These are phyloP conservation scores for Neodidymelliopsis sp. DNA, from an alignment of 2,329 filamentous ascomycete species.

Conservation along the genomic window DNA sequence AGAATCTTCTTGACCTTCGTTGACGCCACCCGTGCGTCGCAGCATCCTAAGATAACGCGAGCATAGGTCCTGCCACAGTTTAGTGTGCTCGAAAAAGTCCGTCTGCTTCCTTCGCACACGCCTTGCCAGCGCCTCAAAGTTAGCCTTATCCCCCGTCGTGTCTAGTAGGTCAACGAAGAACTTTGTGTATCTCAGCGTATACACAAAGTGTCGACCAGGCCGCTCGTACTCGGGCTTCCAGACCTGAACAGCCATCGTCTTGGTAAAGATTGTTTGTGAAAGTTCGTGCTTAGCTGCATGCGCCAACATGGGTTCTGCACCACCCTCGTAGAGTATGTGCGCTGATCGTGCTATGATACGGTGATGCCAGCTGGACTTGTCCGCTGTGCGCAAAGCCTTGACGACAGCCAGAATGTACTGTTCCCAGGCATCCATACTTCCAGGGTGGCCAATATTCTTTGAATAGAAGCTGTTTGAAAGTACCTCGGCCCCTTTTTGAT, in stretches of 20 bases:
- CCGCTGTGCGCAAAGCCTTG: constrained; percentile 68
- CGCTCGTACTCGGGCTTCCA: constrained; percentile 92
- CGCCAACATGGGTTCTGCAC: constrained; percentile 59
- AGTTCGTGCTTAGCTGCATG: constrained; percentile 77
- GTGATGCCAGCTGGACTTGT: constrained; percentile 96
- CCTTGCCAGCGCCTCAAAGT: constrained; percentile 79
- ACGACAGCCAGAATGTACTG: constrained; percentile 69
- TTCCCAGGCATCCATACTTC: constrained; percentile 63
- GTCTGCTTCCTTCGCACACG: constrained; percentile 82
- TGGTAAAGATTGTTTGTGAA: constrained; percentile 86
- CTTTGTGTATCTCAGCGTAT: constrained; percentile 83
- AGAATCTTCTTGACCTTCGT: constrained; percentile 68
- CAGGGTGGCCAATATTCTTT: constrained; percentile 57
- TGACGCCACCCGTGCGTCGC: constrained; percentile 63
- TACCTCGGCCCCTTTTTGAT: constrained; percentile 58
- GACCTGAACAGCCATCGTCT: constrained; percentile 92
- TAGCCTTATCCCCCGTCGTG: constrained; percentile 75
- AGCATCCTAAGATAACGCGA: constrained; percentile 66
- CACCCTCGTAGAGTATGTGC: constrained; percentile 67
- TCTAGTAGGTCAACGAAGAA: constrained; percentile 81
- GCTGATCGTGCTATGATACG: constrained; percentile 82
- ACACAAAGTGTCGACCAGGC: constrained; percentile 87
- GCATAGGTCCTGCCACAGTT: constrained; percentile 69
- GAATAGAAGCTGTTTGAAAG: constrained; percentile 64
- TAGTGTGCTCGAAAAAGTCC: constrained; percentile 71